Evolutionary conservation across 495 filamentous ascomycete species (phyloP), one percentile per base, ranked within the genome.

Genomic region (Penicillium ochrochloron): DNA sequence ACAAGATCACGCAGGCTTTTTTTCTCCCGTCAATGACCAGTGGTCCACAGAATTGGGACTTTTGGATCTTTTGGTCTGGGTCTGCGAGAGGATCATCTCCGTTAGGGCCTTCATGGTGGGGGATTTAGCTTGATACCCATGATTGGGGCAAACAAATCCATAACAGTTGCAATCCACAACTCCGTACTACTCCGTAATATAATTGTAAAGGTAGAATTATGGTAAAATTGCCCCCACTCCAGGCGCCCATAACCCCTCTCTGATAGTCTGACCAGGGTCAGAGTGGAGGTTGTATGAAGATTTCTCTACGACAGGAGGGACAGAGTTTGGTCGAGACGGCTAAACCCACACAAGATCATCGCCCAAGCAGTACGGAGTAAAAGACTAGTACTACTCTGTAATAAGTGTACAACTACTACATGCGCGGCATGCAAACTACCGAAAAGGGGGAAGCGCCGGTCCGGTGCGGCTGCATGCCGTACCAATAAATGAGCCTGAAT

Each of bases 1-100:
- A 9, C 12, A 25, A 19, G 31, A 21, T 57, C 29, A 44, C 35
- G 57, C 57, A 57, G n/a, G 21, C n/a, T 35, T 27, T 58, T 58
- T 15, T 41, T 57, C 42, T 37, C 57, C 34, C 44, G 57, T 54
- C 60, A 68, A 61, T 46, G 17, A 15, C 25, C 15, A 61, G 7
- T 3, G 44, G 23, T 48, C 44, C 44, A 48, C 44, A 25, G 19
- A 48, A 48, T 48, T 25, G 10, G 44, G 44, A 48, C 44, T 48
- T 48, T 25, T 59, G 56, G 57, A 34, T 35, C 21, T 31, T 59
- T 54, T 50, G 27, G 25, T 60, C 35, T 31, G 55, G 29, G 34
- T n/a, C 31, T 14, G 25, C 21, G 57, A n/a, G 2, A 15, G 66
- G 66, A 54, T 63, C 61, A 69, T 66, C 64, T 69, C 67, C 57